Evolutionary conservation across 2,329 filamentous ascomycete species (phyloP), one percentile per base, ranked within the genome.

Genomic region (Trichoderma breve): DNA sequence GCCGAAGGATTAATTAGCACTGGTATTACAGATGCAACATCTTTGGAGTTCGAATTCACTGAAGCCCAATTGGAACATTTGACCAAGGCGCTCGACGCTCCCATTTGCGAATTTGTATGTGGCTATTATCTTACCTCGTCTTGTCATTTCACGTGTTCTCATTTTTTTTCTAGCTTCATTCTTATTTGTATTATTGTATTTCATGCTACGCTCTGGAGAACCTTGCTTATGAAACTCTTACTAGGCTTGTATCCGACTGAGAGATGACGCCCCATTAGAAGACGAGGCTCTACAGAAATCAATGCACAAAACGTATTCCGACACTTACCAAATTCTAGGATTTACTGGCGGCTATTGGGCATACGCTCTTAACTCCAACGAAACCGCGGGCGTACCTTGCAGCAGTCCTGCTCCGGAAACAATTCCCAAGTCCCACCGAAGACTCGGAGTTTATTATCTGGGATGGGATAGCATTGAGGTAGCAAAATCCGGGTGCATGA

Each of bases 381-480:
- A 70, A 7, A 65, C 69, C 5, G 24, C 14, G 4, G 75, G 75
- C 1, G 70, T 39, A 3, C 34, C 58, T n/a, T 57, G 67, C 11
- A n/a, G 15, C 12, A 3, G 14, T 3, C 12, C 9, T 14, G 6
- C 51, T 15, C n/a, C 32, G 5, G 39, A 72, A 15, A 15, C 15
- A 7, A 12, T 75, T 2, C 4, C 53, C 0, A 39, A 69, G 9
- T 24, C 28, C 0, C 68, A 75, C 9, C 72, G 60, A 8, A 68
- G 74, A 15, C 53, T 76, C 2, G 74, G 71, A 6, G 51, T 74
- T 4, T 75, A 75, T 36, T 70, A 47, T 47, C 70, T 76, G 1
- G 75, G 74, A 1, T 76, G 75, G 75, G 75, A 76, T 12, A 76
- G 74, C n/a, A 73, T 76, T 36, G 74, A 76, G 74, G 75, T 74